Evolutionary conservation across 305 asterid species (phyloP).

Genomic region (Ruellia speciosa): DNA sequence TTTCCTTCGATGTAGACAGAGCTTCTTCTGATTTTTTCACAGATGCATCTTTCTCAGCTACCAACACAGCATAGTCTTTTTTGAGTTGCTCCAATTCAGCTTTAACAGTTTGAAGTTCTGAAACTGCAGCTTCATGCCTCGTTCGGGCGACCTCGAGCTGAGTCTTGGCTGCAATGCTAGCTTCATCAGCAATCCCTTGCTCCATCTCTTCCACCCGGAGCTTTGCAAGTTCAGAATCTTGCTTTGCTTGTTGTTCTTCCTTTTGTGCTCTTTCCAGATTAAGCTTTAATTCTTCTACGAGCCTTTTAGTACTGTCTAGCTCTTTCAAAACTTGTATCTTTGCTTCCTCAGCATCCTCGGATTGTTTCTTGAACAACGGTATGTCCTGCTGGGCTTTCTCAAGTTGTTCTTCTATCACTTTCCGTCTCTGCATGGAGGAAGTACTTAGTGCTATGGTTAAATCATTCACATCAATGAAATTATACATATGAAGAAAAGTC

Average conservation of each 20-base stretch:
- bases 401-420: constrained; percentile 71
- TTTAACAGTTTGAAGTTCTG: constrained; percentile 55
- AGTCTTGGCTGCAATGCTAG: constrained; percentile 83
- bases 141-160: constrained; percentile 95
- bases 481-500: not conserved
- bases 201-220: constrained; percentile 87
- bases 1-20: constrained; percentile 48
- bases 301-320: constrained; percentile 72
- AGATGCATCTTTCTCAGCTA: constrained; percentile 59
- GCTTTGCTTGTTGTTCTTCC: constrained; percentile 89
- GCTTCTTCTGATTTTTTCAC: constrained; percentile 66
- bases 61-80: constrained; percentile 47
- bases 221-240: constrained; percentile 89
- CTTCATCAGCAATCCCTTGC: constrained; percentile 81
- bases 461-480: not conserved
- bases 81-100: constrained; percentile 54
- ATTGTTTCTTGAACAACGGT: constrained; percentile 63
- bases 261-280: constrained; percentile 84
- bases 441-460: not conserved
- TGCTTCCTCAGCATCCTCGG: constrained; percentile 68
- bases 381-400: constrained; percentile 78
- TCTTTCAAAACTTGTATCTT: constrained; percentile 62
- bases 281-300: constrained; percentile 83
- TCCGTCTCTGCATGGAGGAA: constrained; percentile 53
- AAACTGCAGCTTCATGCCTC: constrained; percentile 66